phyloP scores from a whole-genome alignment of 202 grass and related monocot species.

The Carex sylvatica region DNA sequence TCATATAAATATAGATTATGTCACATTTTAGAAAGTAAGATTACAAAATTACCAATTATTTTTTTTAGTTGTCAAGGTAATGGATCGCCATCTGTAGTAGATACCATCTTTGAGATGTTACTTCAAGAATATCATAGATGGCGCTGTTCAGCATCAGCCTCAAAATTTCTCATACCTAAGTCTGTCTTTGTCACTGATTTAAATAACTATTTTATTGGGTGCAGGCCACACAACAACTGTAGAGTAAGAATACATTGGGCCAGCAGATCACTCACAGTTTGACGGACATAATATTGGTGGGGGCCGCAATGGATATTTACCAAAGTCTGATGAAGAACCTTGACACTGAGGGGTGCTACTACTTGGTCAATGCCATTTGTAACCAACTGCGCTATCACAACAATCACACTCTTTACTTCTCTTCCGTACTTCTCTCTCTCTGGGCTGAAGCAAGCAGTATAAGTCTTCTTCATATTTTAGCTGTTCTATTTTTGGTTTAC shows the following conservation, averaged over 20 bases:
- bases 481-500: not conserved
- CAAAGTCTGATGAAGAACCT: slow-evolving; percentile 79
- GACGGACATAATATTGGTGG: too few relatives aligned
- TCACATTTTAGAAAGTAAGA: too few relatives aligned
- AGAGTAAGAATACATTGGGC: slow-evolving; percentile 70
- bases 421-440: slow-evolving; percentile 85
- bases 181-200: too few relatives aligned
- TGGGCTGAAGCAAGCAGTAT: slow-evolving; percentile 69
- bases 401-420: slow-evolving; percentile 79
- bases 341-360: slow-evolving; percentile 83
- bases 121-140: not conserved
- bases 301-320: slow-evolving; percentile 72
- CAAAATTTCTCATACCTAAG: not conserved
- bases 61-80: too few relatives aligned
- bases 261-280: too few relatives aligned
- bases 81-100: too few relatives aligned
- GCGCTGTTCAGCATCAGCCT: not conserved
- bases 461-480: not conserved
- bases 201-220: slow-evolving; percentile 1
- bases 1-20: too few relatives aligned
- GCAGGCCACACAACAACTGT: slow-evolving; percentile 83
- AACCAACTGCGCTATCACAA: slow-evolving; percentile 93
- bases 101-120: not conserved
- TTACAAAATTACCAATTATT: too few relatives aligned
- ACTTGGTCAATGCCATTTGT: slow-evolving; percentile 84